Base-by-base conservation (phyloP, 1,284 basidiomycete genomes). In the Irpex sp. region DNA sequence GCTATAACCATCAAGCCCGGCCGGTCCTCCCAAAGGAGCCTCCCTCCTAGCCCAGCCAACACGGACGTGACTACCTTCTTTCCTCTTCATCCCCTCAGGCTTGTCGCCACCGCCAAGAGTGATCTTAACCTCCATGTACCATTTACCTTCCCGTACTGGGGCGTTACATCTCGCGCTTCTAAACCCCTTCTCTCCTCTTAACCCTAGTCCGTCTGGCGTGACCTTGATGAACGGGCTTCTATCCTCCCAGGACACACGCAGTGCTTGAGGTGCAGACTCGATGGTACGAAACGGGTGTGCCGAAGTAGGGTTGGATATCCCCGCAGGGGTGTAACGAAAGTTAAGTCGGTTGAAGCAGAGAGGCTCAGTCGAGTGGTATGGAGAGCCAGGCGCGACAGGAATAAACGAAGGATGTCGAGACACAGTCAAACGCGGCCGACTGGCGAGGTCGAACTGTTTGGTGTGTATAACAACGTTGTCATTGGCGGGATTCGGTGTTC, bases 1-100 rank as follows among this genome's bases (percentile, higher is more conserved):
- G 68, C 89, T 92, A 75, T 99, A 98, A 0, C 90, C 97, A 71
- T 99, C 97, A 15, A 95, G 79, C 0, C 97, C 97, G 6, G 90
- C 94, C 0, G 97, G 97, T 0, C 89, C 95, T 70, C 98, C 97
- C 57, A 99, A 79, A 11, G 89, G 88, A 4, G 95, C 93, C 75
- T 99, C 97, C 61, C 97, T 83, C 39, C 97, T 81, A 0, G 86
- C 96, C 88, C 94, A 97, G 0, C 97, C 97, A 0, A 99, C 76
- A 13, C 97, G 82, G 37, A 98, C 90, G 76, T 98, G 91, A 47
- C 92, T 85, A 2, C 92, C 93, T 75, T 91, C 78, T 56, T 79
- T 69, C 76, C 81, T 69, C 59, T 77, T 73, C 66, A 79, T 75
- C 1, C 84, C 85, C 7, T 76, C 71, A 19, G 72, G 66, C 62